Conservation (phyloP, 2,329 filamentous ascomycete genomes). For the Diaporthe nobilis region DNA sequence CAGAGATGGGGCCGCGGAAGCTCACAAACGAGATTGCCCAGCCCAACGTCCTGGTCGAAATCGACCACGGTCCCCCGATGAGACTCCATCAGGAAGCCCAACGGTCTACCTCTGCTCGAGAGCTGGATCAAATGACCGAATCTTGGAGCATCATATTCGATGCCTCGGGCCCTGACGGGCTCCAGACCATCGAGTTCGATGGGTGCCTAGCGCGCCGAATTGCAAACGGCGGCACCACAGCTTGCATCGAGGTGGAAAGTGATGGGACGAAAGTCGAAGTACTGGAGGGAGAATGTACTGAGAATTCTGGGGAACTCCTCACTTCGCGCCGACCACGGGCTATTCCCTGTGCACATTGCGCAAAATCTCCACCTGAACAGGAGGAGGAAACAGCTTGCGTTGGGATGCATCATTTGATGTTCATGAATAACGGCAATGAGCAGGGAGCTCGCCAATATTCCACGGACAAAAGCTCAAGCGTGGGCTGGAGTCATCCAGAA, state of each 20-base stretch:
- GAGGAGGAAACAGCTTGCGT: background rate
- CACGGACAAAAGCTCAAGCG: no score
- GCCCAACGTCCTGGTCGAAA: background rate
- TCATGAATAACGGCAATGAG: no score
- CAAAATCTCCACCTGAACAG: no score
- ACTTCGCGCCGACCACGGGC: background rate
- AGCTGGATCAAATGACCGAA: no score
- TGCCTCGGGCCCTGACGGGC: background rate
- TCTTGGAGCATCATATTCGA: background rate
- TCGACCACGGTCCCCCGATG: background rate
- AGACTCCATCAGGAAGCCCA: background rate
- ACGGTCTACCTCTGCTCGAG: no score
- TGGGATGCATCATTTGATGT: no score
- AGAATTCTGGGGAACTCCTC: background rate
- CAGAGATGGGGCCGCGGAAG: background rate
- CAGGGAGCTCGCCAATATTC: no score
- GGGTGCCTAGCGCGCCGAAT: no score
- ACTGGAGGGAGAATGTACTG: background rate
- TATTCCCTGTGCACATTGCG: background rate
- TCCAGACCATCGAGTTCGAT: background rate
- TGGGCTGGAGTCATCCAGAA: no score
- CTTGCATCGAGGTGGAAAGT: background rate
- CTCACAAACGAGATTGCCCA: no score
- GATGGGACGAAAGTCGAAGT: no score
- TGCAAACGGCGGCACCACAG: no score